Percentiles rank a stretch among this genome's conserved stretches.
Evolutionary conservation across 805 yeast species (phyloP).

Genomic region (Millerozyma miso): DNA sequence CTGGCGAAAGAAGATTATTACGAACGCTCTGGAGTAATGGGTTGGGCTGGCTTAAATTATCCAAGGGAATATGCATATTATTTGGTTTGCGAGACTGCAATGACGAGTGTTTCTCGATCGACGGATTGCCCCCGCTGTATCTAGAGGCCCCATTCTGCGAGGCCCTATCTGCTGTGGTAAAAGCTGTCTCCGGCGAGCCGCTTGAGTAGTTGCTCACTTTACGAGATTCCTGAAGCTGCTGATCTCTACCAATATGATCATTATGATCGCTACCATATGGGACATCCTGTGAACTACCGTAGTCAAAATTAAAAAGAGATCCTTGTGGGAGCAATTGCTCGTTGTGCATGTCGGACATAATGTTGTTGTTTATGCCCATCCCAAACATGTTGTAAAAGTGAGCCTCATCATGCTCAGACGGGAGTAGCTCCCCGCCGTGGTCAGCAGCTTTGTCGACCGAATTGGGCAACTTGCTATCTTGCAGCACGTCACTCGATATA

Average conservation of each 20-base stretch:
- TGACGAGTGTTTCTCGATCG: neutral
- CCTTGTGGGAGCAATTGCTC: neutral
- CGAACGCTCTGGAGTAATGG: slow-evolving; percentile 7
- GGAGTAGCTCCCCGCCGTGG: neutral
- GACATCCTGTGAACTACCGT: neutral
- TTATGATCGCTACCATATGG: neutral
- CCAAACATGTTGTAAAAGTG: neutral
- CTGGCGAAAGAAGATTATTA: slow-evolving; percentile 13
- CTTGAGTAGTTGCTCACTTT: neutral
- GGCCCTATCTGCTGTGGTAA: neutral
- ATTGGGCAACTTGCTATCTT: neutral
- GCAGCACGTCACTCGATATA: neutral
- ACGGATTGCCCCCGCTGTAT: neutral
- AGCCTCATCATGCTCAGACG: neutral
- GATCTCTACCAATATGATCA: no score
- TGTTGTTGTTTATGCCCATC: neutral
- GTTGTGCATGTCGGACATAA: neutral
- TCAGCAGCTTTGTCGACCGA: neutral
- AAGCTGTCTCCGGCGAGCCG: neutral
- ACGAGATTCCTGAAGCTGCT: neutral
- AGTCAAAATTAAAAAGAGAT: neutral
- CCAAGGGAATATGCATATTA: slow-evolving; percentile 23
- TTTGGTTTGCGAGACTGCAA: slow-evolving; percentile 16
- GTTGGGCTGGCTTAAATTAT: slow-evolving; percentile 12
- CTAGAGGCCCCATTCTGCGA: neutral